Percentiles rank a stretch among this genome's conserved stretches.
Evolutionary conservation across 192 early-diverging fungal species (phyloP).

Genomic region (Bifiguratus adelaidae): DNA sequence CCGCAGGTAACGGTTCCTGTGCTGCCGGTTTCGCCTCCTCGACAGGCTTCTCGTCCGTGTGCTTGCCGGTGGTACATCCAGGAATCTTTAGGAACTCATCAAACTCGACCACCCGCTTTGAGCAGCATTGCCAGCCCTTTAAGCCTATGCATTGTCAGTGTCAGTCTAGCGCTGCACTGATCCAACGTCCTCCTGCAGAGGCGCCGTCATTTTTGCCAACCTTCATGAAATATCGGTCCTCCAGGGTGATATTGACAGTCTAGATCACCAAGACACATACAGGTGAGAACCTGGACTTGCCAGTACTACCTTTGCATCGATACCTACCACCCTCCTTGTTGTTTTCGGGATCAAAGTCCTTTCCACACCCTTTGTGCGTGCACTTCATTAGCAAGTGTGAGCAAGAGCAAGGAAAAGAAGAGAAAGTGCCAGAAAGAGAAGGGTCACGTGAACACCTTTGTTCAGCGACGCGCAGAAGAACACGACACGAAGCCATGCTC

Average conservation of each 20-base stretch:
- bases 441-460: too few relatives aligned
- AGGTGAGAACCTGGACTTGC: too few relatives aligned
- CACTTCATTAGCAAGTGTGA: too few relatives aligned
- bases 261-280: not conserved
- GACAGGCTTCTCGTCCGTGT: conserved; percentile 29
- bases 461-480: too few relatives aligned
- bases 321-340: conserved; percentile 55
- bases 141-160: conserved; percentile 29
- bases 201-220: too few relatives aligned
- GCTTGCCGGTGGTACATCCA: conserved; percentile 77
- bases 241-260: conserved; percentile 85
- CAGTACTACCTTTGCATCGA: too few relatives aligned
- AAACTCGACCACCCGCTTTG: conserved; percentile 79
- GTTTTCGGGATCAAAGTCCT: conserved; percentile 59
- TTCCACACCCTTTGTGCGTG: conserved; percentile 77
- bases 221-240: conserved; percentile 93
- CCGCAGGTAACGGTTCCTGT: conserved; percentile 9
- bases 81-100: conserved; percentile 87
- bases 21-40: conserved; percentile 17
- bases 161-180: too few relatives aligned
- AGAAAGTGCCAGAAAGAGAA: too few relatives aligned
- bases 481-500: not conserved
- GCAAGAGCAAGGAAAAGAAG: too few relatives aligned
- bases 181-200: too few relatives aligned
- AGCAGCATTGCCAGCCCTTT: conserved; percentile 94